phyloP scores from a whole-genome alignment of 2,329 filamentous ascomycete genomes.

The Aureobasidium pullulans region DNA sequence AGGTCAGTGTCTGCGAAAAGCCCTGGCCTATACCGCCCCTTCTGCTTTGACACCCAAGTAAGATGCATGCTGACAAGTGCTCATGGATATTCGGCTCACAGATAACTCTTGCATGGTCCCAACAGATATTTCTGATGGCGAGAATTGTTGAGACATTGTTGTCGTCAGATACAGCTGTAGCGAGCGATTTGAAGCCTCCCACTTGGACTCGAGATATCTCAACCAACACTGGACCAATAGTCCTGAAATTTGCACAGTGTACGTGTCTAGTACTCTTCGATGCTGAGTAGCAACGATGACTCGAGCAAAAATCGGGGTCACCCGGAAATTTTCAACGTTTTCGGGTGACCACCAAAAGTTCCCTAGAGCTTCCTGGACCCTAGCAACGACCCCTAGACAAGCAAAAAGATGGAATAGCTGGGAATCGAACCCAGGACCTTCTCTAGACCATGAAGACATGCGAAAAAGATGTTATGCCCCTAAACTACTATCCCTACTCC shows the following conservation, averaged over 20 bases:
- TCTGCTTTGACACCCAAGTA: no score
- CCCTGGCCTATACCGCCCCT: no score
- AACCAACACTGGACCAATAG: not conserved
- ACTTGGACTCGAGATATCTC: not conserved
- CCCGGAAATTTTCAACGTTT: not conserved
- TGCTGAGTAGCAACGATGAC: not conserved
- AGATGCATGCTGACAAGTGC: no score
- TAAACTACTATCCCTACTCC: no score
- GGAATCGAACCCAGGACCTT: slow-evolving; percentile 8
- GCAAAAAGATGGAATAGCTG: not conserved
- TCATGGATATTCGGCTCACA: no score
- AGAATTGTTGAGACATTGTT: no score
- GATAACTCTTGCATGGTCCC: no score
- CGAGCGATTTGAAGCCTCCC: not conserved
- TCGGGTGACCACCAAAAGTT: not conserved
- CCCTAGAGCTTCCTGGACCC: not conserved
- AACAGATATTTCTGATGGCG: no score
- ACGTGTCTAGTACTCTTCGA: not conserved
- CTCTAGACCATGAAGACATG: no score
- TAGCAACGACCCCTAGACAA: not conserved
- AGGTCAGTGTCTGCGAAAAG: no score
- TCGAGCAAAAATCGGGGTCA: no score
- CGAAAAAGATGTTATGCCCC: no score
- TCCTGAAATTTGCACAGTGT: not conserved
- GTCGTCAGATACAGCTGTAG: not conserved